phyloP scores from a whole-genome alignment of 345 rosid species.

The Eucalyptus rudis region DNA sequence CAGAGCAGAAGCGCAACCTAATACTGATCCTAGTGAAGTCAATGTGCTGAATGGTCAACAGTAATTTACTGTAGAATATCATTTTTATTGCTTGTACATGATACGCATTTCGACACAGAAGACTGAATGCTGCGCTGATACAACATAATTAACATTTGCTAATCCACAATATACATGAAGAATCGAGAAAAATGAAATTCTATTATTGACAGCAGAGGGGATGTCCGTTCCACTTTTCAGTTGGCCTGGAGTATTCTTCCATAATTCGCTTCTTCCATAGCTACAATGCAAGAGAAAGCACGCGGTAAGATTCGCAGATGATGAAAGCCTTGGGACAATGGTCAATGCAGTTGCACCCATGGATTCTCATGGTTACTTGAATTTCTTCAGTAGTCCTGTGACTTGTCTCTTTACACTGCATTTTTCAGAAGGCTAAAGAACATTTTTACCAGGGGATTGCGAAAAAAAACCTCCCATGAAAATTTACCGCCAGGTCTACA shows the following conservation, averaged over 20 bases:
- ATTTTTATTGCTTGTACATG: background rate
- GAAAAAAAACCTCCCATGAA: background rate
- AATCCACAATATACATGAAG: background rate
- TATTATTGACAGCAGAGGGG: background rate
- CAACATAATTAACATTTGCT: background rate
- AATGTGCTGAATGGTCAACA: background rate
- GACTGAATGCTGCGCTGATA: background rate
- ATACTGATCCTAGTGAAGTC: background rate
- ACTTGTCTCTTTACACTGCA: background rate
- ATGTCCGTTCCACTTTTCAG: slow-evolving; percentile 4
- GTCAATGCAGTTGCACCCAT: background rate
- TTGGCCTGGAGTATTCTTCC: slow-evolving; percentile 61
- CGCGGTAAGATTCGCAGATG: background rate
- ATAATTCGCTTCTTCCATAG: slow-evolving; percentile 33
- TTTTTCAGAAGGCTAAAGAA: background rate
- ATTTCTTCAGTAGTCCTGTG: background rate
- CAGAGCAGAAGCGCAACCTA: background rate
- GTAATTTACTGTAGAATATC: background rate
- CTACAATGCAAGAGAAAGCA: slow-evolving; percentile 9
- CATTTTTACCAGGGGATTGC: background rate
- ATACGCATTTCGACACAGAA: background rate
- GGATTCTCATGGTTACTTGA: background rate
- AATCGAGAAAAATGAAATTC: background rate
- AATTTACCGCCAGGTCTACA: background rate
- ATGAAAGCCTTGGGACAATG: background rate